Base-by-base conservation (phyloP, 2,329 filamentous ascomycete species). In the Falciphora oryzae region DNA sequence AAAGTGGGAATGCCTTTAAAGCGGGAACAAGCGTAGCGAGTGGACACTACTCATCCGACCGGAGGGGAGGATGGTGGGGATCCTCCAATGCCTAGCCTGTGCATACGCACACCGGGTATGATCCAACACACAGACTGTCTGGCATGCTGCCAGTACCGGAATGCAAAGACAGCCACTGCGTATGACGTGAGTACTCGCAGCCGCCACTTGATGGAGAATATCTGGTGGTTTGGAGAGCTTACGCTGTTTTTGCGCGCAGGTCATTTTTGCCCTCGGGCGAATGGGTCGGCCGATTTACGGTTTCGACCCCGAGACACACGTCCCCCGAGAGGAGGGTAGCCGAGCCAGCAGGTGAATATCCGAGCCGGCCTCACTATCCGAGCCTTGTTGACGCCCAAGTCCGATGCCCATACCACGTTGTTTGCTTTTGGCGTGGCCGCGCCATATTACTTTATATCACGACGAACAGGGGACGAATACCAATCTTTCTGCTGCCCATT, bases 111-210 rank as follows among this genome's bases (percentile, higher is more conserved):
- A n/a, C n/a, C n/a, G n/a, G n/a, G n/a, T n/a, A n/a, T n/a, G n/a
- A n/a, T n/a, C n/a, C n/a, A n/a, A n/a, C n/a, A n/a, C n/a, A n/a
- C n/a, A n/a, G 79, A 84, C 57, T 83, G 80, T 7, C 76, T 82
- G 0, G 73, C 75, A 0, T 86, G 83, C 29, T 76, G 80, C 0
- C 86, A 89, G 13, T 77, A 89, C 61, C 72, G 81, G 0, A 74
- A 78, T 0, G 76, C 82, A 0, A 90, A 90, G 74, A 91, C 89
- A 0, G 79, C 91, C 0, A 89, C 85, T 0, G 78, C 85, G 0
- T 74, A 78, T 0, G 89, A 91, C 68, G 88, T 89, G 71, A 72
- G 81, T 76, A 32, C 10, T n/a, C 31, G 22, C 50, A 27, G 18
- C 28, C 14, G 11, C 3, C 57, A 2, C 11, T 13, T 25, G 11